Base-by-base conservation (phyloP, 306 rosid genomes). In the Prunus fruticosa region DNA sequence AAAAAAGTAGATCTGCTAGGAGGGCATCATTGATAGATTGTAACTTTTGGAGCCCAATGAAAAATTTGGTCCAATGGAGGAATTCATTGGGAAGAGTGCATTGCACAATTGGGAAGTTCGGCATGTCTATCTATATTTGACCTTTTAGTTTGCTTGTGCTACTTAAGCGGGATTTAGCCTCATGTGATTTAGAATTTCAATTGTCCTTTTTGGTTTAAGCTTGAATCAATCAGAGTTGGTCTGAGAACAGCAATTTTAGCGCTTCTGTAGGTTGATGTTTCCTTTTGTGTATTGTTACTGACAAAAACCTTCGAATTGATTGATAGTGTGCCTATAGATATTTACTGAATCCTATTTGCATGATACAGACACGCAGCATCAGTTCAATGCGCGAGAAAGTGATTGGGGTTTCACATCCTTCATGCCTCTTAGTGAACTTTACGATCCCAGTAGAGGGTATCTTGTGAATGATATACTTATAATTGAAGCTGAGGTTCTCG, bases 381-480 rank as follows among this genome's bases (percentile, higher is more conserved):
- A 92, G 77, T 92, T 92, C 88, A 90, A 90, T 84, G 89, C 92
- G 5, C 86, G 97, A 8, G 97, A 92, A 88, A 90, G 97, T 86
- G 97, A 92, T 84, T 92, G 97, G 97, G 97, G 97, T 79, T 92
- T 92, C 84, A 90, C 97, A 32, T 90, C 97, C 76, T 92, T 92
- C 78, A 92, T 92, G 97, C 92, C 96, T 25, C 97, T 92, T 27
- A 85, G 93, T 63, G 97, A 92, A 78, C 64, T 92, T 69, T 92
- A 92, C 53, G 97, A 92, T 79, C 93, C 97, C 64, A 80, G 72
- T 64, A 87, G 92, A 84, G 96, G 96, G 69, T 92, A 88, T 84
- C 96, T 92, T 70, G 76, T 90, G 80, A 88, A 90, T 78, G 97
- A 90, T 77, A 82, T 92, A 23, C 78, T 90, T 71, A 45, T 88